These are phyloP conservation scores for Lasiodiplodia hormozganensis DNA, from an alignment of 2,329 filamentous ascomycete genomes.

Conservation along the genomic window DNA sequence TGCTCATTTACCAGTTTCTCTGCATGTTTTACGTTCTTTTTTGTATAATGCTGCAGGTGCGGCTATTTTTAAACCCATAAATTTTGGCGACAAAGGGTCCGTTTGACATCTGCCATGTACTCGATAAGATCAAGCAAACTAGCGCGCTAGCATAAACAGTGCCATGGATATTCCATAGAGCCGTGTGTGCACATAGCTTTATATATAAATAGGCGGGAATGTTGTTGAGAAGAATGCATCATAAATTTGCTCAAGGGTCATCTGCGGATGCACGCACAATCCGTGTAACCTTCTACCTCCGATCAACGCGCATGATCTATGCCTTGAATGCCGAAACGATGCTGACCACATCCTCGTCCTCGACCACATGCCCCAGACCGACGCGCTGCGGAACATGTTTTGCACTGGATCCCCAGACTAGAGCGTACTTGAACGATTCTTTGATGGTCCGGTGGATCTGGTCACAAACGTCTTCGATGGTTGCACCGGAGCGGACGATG, in stretches of 20 bases:
- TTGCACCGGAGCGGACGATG: conserved; percentile 87
- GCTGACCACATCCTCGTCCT: conserved; percentile 72
- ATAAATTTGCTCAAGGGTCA: background rate
- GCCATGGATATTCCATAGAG: no score
- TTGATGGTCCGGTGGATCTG: conserved; percentile 92
- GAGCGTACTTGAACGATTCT: conserved; percentile 98
- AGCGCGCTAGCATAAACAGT: background rate
- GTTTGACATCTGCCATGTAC: background rate
- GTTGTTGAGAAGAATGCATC: background rate
- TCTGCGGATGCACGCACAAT: conserved; percentile 58
- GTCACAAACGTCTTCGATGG: conserved; percentile 97
- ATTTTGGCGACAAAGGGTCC: background rate
- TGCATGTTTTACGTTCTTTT: background rate
- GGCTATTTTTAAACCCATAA: background rate
- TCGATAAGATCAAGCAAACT: background rate
- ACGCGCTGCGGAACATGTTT: conserved; percentile 94
- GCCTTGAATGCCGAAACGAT: conserved; percentile 56
- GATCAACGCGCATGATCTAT: conserved; percentile 33
- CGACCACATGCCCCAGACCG: conserved; percentile 80
- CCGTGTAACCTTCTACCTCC: conserved; percentile 62
- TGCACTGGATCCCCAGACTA: conserved; percentile 97
- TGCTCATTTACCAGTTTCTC: background rate
- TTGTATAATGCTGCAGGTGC: background rate
- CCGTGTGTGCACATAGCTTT: background rate
- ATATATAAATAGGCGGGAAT: background rate